Base-by-base conservation (phyloP, 148 eudicot genomes). In the Polygonum maritimum region DNA sequence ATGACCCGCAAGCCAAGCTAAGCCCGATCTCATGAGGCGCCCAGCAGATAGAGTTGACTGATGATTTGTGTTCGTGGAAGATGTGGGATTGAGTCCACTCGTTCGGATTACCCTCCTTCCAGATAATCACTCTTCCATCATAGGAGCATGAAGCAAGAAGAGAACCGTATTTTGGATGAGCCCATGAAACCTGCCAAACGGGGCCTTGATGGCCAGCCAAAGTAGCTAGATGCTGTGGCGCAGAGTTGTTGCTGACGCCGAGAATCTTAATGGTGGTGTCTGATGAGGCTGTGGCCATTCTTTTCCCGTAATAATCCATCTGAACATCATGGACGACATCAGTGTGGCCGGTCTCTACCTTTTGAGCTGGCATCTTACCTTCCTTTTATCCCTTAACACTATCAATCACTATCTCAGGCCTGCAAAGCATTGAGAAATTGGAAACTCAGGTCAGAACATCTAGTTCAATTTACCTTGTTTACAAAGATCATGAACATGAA, bases 171-270 rank as follows among this genome's bases (percentile, higher is more conserved):
- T 93, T 93, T 45, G 97, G 98, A 85, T 93, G 98, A 33, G 97
- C 97, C 98, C 97, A 93, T 11, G 86, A 75, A 67, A 88, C 98
- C 82, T 93, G 97, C 98, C 98, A 93, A 69, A 93, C 97, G 19
- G 98, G 97, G 41, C 97, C 97, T 76, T 85, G 90, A 71, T 93
- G 98, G 12, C 98, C 97, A 2, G 81, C 83, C 83, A 93, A 84
- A 48, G 94, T 89, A 35, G 97, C 89, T 52, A 93, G 88, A 52
- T 83, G 86, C 73, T 88, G 98, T 10, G 94, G 84, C 14, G 87
- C 67, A 38, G 86, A 79, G 71, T 76, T 87, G 79, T 81, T 84
- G 77, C 92, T 76, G 41, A 93, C 88, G 15, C 88, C 87, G 26
- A 81, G 83, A 71, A 93, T 87, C 78, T 88, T 93, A 62, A 93